A percentile compares a stretch with the other conserved stretches of the same genome.
Conservation (phyloP, 2,329 filamentous ascomycete species). For the Akanthomyces lecanii region DNA sequence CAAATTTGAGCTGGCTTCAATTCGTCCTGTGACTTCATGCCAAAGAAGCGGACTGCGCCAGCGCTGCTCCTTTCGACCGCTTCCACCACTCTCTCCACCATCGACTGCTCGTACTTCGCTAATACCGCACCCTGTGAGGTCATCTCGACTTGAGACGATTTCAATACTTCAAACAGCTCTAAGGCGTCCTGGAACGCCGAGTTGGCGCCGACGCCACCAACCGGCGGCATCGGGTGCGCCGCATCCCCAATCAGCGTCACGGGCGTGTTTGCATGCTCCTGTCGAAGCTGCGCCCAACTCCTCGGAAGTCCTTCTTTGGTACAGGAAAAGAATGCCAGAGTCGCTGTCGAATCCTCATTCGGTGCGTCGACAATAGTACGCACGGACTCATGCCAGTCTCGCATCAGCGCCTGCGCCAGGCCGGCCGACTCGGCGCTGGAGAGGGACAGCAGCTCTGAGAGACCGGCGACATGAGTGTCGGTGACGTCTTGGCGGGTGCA, state of each 20-base stretch:
- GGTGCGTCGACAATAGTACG: not conserved
- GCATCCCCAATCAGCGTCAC: constrained; percentile 20
- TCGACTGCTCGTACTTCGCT: constrained; percentile 1
- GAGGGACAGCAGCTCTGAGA: not conserved
- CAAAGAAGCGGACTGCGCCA: constrained; percentile 11
- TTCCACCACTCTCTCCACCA: constrained; percentile 3
- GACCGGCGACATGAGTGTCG: not conserved
- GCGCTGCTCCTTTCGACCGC: constrained; percentile 2
- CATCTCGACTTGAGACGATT: not conserved
- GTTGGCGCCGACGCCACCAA: constrained; percentile 17
- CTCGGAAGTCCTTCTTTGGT: not conserved
- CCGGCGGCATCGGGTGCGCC: constrained; percentile 17
- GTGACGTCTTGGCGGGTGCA: constrained; percentile 16
- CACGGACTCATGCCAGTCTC: not conserved
- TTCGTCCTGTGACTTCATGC: constrained; percentile 9
- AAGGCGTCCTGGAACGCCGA: constrained; percentile 15
- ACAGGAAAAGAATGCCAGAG: not conserved
- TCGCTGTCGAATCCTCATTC: not conserved
- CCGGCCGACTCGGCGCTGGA: not conserved
- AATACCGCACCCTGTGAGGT: not conserved
- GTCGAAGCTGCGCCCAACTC: not conserved
- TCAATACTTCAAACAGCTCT: constrained; percentile 5
- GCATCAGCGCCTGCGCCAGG: not conserved
- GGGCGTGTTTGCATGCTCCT: not conserved
- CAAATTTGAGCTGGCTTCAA: not conserved